These are phyloP conservation scores for Papiliotrema flavescens DNA, from an alignment of 1,284 basidiomycete species.

Conservation along the genomic window DNA sequence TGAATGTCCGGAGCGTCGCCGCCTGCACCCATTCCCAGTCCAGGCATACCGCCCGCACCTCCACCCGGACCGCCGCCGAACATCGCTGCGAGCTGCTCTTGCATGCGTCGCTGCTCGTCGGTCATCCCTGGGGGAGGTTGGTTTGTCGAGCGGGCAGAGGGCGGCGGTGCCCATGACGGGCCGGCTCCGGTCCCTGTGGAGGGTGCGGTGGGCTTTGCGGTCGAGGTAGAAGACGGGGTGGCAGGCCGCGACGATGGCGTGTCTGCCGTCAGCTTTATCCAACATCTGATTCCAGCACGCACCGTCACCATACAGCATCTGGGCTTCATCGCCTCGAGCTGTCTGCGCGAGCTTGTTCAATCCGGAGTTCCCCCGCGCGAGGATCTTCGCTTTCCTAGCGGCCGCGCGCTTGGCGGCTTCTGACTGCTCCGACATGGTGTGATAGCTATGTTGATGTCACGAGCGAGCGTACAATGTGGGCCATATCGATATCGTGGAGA, in stretches of 20 bases:
- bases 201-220: not conserved
- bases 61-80: slow-evolving; percentile 23
- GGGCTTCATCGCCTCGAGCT: slow-evolving; percentile 44
- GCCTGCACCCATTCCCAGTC: slow-evolving; percentile 3
- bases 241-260: slow-evolving; percentile 6
- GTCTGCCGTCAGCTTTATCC: not conserved
- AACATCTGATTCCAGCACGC: slow-evolving; percentile 2
- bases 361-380: slow-evolving; percentile 46
- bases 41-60: slow-evolving; percentile 11
- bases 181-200: not conserved
- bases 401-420: slow-evolving; percentile 45
- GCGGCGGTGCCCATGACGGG: slow-evolving; percentile 23
- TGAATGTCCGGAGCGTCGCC: slow-evolving; percentile 30
- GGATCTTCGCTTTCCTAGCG: slow-evolving; percentile 48
- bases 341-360: slow-evolving; percentile 45
- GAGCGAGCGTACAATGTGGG: not conserved
- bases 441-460: not conserved
- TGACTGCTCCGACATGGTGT: slow-evolving; percentile 29
- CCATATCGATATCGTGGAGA: too few relatives aligned
- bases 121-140: slow-evolving; percentile 5
- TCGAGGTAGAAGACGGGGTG: slow-evolving; percentile 1
- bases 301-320: slow-evolving; percentile 41
- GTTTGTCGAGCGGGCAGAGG: not conserved
- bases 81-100: slow-evolving; percentile 37
- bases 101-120: slow-evolving; percentile 31